Conservation (phyloP, 345 rosid genomes). For the Boechera divaricarpa region DNA sequence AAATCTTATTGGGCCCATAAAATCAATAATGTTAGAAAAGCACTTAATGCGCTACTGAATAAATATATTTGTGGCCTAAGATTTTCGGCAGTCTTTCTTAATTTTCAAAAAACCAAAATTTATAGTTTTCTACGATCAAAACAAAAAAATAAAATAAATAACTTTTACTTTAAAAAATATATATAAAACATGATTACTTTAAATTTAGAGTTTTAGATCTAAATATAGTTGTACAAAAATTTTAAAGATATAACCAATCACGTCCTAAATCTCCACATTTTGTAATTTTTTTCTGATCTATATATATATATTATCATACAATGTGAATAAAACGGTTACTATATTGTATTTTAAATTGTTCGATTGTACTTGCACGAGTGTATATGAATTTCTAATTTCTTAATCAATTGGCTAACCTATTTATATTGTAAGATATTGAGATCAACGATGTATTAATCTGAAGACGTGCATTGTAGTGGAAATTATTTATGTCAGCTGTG, state of each 20-base stretch:
- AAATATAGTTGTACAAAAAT: too few species aligned
- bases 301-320: not conserved
- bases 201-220: too few species aligned
- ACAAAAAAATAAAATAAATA: too few species aligned
- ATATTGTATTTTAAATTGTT: not conserved
- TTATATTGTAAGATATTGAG: not conserved
- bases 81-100: too few species aligned
- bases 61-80: too few species aligned
- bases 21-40: not conserved
- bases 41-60: not conserved
- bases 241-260: too few species aligned
- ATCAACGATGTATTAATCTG: conserved; percentile 29
- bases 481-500: conserved; percentile 35
- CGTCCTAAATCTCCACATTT: not conserved
- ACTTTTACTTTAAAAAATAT: too few species aligned
- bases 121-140: too few species aligned
- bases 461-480: conserved; percentile 42
- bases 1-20: not conserved
- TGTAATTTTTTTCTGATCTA: not conserved
- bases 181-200: too few species aligned
- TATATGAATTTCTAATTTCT: not conserved
- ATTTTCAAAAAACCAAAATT: too few species aligned
- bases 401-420: not conserved
- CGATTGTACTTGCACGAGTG: conserved; percentile 35
- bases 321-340: not conserved